A percentile compares a stretch with the other conserved stretches of the same genome.
phyloP scores from a whole-genome alignment of 768 basidiomycete genomes.

The Lactifluus piperatus region DNA sequence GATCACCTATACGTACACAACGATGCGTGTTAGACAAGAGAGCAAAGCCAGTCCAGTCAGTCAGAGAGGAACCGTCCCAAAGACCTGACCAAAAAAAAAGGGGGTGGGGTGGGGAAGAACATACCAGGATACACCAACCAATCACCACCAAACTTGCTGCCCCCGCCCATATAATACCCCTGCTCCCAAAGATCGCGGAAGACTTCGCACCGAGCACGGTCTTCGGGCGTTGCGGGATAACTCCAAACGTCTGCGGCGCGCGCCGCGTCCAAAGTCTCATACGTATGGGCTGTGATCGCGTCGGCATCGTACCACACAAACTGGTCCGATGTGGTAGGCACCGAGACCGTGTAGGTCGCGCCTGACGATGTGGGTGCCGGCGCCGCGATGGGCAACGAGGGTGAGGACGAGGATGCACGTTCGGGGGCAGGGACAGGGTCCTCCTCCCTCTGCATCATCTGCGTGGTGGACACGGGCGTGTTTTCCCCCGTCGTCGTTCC shows the following conservation, averaged over 20 bases:
- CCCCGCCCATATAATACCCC: conserved; percentile 82
- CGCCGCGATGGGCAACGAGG: not conserved
- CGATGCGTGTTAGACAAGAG: no score
- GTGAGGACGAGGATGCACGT: not conserved
- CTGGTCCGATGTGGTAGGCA: conserved; percentile 54
- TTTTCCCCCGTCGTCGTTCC: not conserved
- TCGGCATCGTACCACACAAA: conserved; percentile 65
- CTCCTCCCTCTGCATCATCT: not conserved
- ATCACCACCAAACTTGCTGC: conserved; percentile 93
- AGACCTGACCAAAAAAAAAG: not conserved
- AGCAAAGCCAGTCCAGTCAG: no score
- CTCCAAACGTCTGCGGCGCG: conserved; percentile 64
- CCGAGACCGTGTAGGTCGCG: conserved; percentile 44
- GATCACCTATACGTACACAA: conserved; percentile 54
- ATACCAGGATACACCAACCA: conserved; percentile 93
- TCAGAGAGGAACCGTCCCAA: no score
- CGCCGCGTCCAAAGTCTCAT: conserved; percentile 51
- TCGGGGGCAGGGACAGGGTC: not conserved
- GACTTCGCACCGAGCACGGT: conserved; percentile 70
- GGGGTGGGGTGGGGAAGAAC: conserved; percentile 20
- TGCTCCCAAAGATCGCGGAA: conserved; percentile 76
- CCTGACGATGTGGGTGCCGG: conserved; percentile 7
- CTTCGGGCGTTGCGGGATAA: conserved; percentile 55
- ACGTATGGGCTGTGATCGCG: conserved; percentile 29
- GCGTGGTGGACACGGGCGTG: not conserved